Evolutionary conservation across 306 rosid species (phyloP), one percentile per base, ranked within the genome.

Genomic region (Inga oerstediana): DNA sequence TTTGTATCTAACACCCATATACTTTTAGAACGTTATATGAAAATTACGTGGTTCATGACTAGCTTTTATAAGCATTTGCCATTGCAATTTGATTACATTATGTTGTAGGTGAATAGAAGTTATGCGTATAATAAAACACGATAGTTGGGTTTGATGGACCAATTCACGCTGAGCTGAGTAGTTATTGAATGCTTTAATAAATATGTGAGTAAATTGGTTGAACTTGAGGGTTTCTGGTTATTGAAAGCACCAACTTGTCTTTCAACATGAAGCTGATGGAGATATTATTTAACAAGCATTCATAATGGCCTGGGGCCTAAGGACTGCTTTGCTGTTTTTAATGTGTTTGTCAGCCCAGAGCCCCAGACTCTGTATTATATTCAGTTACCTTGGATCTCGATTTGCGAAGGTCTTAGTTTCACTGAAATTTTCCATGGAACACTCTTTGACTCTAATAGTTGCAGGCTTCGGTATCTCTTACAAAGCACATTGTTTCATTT

Each of bases 261-360:
- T 76, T 49, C n/a, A 8, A 34, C 37, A n/a, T 48, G 74, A 75
- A 78, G 72, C 37, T 79, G 66, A 58, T 79, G 52, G 71, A 19
- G 4, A 71, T 12, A 12, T 71, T 5, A 39, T 45, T n/a, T 41
- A 32, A 13, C 22, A 13, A 74, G 79, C 43, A 5, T 69, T 79
- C 19, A 66, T 24, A 37, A 24, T 22, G 69, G 32, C 68, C 45
- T 56, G 58, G 76, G 12, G n/a, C 59, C n/a, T 71, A 24, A 72
- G 58, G 58, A 7, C 58, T 72, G 39, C 37, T 45, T 45, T 44
- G 37, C 76, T 22, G 58, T 6, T 72, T 24, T 72, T 2, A 22
- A 72, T 72, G 75, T 43, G 59, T 73, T 46, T 73, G 59, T 43
- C 54, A 43, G 37, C 13, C 30, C 72, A 61, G 32, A 78, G 43